These are phyloP conservation scores for Phytophthora pini DNA, from an alignment of 352 stramenopile genomes.

Conservation along the genomic window DNA sequence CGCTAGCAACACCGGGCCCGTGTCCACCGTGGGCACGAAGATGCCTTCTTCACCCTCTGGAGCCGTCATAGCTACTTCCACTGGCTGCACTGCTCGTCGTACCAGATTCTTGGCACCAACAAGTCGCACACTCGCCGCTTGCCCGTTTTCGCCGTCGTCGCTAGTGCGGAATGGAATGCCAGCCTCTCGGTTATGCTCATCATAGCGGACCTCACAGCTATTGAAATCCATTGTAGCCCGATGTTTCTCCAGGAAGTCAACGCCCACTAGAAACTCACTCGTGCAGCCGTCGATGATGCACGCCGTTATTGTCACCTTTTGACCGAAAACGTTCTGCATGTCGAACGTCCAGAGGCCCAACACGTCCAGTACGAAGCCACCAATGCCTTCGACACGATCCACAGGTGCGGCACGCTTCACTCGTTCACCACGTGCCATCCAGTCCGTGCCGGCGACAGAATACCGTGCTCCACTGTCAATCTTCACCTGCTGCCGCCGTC, in stretches of 20 bases:
- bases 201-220: not conserved
- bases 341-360: not conserved
- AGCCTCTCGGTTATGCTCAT: not conserved
- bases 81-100: not conserved
- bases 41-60: not conserved
- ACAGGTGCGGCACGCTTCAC: not conserved
- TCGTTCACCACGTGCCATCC: not conserved
- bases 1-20: not conserved
- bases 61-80: not conserved
- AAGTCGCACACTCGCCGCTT: not conserved
- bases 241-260: not conserved
- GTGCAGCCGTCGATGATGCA: not conserved
- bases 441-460: not conserved
- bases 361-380: not conserved
- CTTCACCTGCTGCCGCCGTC: not conserved
- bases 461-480: not conserved
- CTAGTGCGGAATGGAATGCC: not conserved
- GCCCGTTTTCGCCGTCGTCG: not conserved
- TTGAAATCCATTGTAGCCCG: not conserved
- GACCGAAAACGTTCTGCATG: not conserved
- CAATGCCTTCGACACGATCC: not conserved
- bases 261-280: not conserved
- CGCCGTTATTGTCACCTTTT: not conserved
- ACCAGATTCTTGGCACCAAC: not conserved
- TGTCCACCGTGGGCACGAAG: not conserved